Conservation (phyloP, 805 yeast genomes). For the Isabelozyma heimii region DNA sequence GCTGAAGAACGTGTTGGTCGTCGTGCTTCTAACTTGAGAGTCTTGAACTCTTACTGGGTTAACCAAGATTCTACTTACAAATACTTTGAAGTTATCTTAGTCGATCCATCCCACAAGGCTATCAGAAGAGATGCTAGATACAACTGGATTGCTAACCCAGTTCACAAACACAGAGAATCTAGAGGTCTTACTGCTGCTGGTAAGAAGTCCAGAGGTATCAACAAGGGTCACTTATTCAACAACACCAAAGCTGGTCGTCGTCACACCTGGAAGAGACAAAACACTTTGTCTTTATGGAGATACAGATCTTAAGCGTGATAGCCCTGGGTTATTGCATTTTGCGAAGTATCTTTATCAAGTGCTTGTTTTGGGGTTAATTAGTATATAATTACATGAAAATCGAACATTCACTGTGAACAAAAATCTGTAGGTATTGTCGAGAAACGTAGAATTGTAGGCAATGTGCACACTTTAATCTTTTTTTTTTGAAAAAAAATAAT, state of each 20-base stretch:
- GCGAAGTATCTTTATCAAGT: neutral
- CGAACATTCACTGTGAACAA: neutral
- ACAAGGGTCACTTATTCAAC: slow-evolving; percentile 99
- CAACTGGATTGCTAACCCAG: slow-evolving; percentile 99
- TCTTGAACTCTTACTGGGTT: slow-evolving; percentile 99
- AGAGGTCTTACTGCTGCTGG: slow-evolving; percentile 99
- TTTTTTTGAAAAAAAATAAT: no score
- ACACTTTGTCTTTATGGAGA: slow-evolving; percentile 99
- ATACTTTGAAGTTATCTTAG: slow-evolving; percentile 96
- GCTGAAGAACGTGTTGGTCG: slow-evolving; percentile 99
- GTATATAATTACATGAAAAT: neutral
- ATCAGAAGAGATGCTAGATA: slow-evolving; percentile 97
- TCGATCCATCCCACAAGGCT: slow-evolving; percentile 98
- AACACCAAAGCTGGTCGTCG: slow-evolving; percentile 98
- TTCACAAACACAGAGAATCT: slow-evolving; percentile 99
- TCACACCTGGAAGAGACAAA: slow-evolving; percentile 99
- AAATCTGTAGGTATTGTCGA: neutral
- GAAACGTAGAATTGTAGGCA: no score
- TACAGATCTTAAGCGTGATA: slow-evolving; percentile 73
- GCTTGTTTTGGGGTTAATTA: neutral
- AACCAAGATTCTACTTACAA: slow-evolving; percentile 99
- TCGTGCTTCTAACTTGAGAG: slow-evolving; percentile 98
- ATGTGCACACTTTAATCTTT: no score
- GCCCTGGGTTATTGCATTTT: neutral
- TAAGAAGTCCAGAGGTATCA: slow-evolving; percentile 99